Base-by-base conservation (phyloP, 164 flowering plant genomes). In the Macadamia tetraphylla region DNA sequence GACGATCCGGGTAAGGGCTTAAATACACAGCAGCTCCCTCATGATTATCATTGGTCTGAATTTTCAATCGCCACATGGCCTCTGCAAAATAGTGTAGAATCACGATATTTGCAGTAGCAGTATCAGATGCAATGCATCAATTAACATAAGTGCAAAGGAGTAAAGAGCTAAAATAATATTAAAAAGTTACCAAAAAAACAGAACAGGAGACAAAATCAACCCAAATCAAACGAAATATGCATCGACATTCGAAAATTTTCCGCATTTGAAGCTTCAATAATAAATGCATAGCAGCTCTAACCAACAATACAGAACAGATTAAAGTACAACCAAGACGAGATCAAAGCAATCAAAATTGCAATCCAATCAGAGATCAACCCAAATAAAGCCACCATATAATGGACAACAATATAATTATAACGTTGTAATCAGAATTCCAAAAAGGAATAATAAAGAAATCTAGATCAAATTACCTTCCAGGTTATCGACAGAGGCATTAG, bases 1-100 rank as follows among this genome's bases (percentile, higher is more conserved):
- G 90, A 40, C 93, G 88, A 76, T 81, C 89, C 1, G 90, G 93
- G 67, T 84, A 88, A 1, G 72, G 67, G 32, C 56, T 55, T 0
- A 72, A 64, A 43, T 71, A 69, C 42, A 68, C 76, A 59, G 49
- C 76, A 52, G 57, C 80, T n/a, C 69, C 80, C 17, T 78, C 80
- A 55, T 74, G 77, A 63, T 71, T 72, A 65, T 72, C 88, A 70
- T 56, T 65, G 44, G 58, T 49, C 51, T 74, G 75, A 43, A 82
- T 72, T 61, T 81, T 82, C 80, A 83, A 67, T 59, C 77, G 72
- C 84, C 77, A 71, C 63, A 85, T 62, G 8, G 77, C 81, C 8
- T 87, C 91, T 85, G 65, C 77, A 77, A 63, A n/a, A 44, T 52
- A 42, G 49, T 15, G 17, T 6, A 42, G 3, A 67, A 60, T 6